Percentiles rank a stretch among this genome's conserved stretches.
Conservation (phyloP, 768 basidiomycete species). For the Leccinum boreale region DNA sequence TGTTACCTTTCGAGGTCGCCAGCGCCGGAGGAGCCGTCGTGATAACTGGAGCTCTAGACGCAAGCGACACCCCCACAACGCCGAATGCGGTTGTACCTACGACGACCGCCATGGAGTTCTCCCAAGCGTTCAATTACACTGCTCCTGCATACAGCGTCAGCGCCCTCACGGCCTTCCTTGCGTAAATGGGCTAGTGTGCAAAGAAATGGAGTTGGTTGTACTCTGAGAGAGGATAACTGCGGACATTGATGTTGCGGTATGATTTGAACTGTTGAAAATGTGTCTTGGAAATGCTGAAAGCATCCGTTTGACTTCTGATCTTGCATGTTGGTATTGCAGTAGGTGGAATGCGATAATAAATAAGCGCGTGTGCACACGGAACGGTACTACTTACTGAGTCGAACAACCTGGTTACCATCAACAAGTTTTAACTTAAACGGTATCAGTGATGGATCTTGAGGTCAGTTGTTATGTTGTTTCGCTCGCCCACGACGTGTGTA, state of each 20-base stretch:
- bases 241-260: conserved; percentile 16
- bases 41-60: conserved; percentile 45
- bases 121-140: conserved; percentile 50
- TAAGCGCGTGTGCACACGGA: too few species aligned
- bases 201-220: not conserved
- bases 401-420: too few species aligned
- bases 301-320: conserved; percentile 69
- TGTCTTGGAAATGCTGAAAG: conserved; percentile 40
- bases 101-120: conserved; percentile 43
- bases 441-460: not conserved
- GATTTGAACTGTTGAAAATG: conserved; percentile 36
- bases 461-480: not conserved
- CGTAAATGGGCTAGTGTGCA: not conserved
- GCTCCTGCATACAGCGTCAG: conserved; percentile 48
- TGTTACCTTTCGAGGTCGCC: conserved; percentile 52
- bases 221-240: not conserved
- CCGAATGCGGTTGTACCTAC: conserved; percentile 48
- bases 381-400: too few species aligned
- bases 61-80: conserved; percentile 53
- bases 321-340: conserved; percentile 43
- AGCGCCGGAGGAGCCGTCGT: conserved; percentile 43
- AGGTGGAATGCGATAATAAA: too few species aligned
- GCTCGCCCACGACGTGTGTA: too few species aligned
- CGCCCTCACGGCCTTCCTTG: conserved; percentile 23
- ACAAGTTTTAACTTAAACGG: not conserved